phyloP scores from a whole-genome alignment of 1,284 basidiomycete species.

The Apiotrichum mycotoxinovorans region DNA sequence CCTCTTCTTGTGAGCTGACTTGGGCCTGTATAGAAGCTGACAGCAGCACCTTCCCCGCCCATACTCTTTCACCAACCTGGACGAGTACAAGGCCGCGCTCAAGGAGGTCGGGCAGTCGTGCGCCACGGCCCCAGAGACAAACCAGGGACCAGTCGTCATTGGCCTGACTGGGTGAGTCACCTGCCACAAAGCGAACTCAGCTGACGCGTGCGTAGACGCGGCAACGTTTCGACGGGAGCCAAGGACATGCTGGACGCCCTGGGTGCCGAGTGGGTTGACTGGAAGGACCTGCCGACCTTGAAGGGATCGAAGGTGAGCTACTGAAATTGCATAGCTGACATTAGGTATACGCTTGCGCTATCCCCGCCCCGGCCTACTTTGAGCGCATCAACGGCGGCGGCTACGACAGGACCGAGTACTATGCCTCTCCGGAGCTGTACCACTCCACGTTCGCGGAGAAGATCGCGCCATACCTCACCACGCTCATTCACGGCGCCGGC shows the following conservation, averaged over 20 bases:
- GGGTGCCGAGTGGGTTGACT: conserved; percentile 60
- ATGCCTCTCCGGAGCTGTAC: conserved; percentile 63
- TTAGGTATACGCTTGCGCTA: conserved; percentile 73
- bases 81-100: conserved; percentile 60
- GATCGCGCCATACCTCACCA: conserved; percentile 78
- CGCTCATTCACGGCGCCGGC: conserved; percentile 78
- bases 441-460: conserved; percentile 64
- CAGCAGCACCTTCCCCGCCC: conserved; percentile 71
- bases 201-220: conserved; percentile 54
- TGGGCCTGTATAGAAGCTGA: conserved; percentile 10
- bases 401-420: conserved; percentile 69
- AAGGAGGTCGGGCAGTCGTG: conserved; percentile 57
- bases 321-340: not conserved
- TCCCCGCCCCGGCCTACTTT: conserved; percentile 68
- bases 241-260: conserved; percentile 68
- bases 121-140: not conserved
- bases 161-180: conserved; percentile 70
- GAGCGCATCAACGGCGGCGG: conserved; percentile 55
- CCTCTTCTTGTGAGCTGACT: conserved; percentile 66
- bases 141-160: conserved; percentile 70
- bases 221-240: conserved; percentile 73
- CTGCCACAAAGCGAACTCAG: not conserved
- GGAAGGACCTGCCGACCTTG: conserved; percentile 59
- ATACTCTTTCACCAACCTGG: conserved; percentile 64
- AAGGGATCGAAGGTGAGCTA: conserved; percentile 56